phyloP scores from a whole-genome alignment of 2,329 filamentous ascomycete genomes.

The Blastomyces emzantsi region DNA sequence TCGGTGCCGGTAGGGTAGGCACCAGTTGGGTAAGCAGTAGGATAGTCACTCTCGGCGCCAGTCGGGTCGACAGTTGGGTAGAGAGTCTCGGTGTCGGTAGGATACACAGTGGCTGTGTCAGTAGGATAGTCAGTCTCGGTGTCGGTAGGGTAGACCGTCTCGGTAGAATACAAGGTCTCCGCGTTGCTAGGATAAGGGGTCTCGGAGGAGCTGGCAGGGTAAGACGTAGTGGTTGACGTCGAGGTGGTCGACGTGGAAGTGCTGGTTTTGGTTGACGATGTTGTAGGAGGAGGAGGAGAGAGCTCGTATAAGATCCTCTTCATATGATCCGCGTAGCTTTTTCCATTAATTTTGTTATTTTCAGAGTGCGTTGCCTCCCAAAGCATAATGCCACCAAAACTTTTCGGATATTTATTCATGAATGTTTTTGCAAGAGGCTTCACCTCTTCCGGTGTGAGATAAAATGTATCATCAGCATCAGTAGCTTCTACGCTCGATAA shows the following conservation, averaged over 20 bases:
- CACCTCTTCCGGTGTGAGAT: constrained; percentile 41
- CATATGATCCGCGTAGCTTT: constrained; percentile 17
- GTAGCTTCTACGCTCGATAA: constrained; percentile 29
- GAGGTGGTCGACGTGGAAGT: constrained; percentile 6
- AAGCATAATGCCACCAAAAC: constrained; percentile 52
- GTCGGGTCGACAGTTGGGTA: background rate
- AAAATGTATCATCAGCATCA: constrained; percentile 27
- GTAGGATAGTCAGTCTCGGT: background rate
- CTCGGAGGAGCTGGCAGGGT: background rate
- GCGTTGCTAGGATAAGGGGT: background rate
- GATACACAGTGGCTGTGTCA: background rate
- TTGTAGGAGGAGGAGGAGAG: constrained; percentile 16
- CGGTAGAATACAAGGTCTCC: background rate
- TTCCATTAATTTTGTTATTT: constrained; percentile 14
- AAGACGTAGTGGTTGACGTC: background rate
- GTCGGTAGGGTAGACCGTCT: background rate
- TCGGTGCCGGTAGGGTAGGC: too few relatives aligned
- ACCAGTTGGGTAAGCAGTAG: too few relatives aligned
- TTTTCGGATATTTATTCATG: constrained; percentile 30
- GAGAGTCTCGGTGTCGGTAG: background rate
- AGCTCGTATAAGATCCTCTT: constrained; percentile 14
- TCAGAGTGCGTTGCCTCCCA: constrained; percentile 18
- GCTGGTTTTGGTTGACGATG: constrained; percentile 9
- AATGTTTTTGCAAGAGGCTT: constrained; percentile 38
- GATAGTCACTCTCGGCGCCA: background rate